These are phyloP conservation scores for Aspergillus biplanus DNA, from an alignment of 495 filamentous ascomycete genomes.

Conservation along the genomic window DNA sequence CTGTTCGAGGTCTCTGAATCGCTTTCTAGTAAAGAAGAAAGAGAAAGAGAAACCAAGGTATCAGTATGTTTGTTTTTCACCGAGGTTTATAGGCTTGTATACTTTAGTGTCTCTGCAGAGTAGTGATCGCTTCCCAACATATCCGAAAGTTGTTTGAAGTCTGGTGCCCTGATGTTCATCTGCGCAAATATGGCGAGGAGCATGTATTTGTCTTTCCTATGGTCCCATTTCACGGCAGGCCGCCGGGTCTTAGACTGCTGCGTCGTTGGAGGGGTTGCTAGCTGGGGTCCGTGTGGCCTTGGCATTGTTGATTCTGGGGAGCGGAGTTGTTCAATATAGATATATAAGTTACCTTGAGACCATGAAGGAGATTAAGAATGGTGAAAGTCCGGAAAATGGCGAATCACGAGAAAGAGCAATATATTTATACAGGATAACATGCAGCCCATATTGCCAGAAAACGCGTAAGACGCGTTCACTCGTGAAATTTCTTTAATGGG, in stretches of 20 bases:
- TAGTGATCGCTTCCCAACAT: constrained; percentile 11
- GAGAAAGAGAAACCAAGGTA: neutral
- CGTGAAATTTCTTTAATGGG: neutral
- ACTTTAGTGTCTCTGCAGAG: constrained; percentile 6
- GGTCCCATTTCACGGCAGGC: constrained; percentile 15
- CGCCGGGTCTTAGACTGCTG: constrained; percentile 3
- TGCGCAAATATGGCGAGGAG: constrained; percentile 15
- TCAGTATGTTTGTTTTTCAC: constrained; percentile 5
- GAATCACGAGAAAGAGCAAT: neutral
- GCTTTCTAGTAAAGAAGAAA: constrained; percentile 9
- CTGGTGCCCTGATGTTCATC: constrained; percentile 1
- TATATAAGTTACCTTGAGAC: neutral
- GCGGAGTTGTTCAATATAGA: neutral
- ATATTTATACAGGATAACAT: neutral
- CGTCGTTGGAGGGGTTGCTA: neutral
- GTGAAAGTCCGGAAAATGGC: neutral
- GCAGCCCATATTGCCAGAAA: neutral
- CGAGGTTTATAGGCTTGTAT: neutral
- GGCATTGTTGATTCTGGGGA: neutral
- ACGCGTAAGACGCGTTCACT: neutral
- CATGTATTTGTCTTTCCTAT: constrained; percentile 17
- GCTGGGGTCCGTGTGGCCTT: neutral
- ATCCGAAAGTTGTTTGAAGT: constrained; percentile 17
- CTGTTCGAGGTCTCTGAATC: constrained; percentile 1
- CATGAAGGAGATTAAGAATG: neutral